Evolutionary conservation across 768 basidiomycete genomes (phyloP), one percentile per base, ranked within the genome.

Genomic region (Pseudohyphozyma bogoriensis): DNA sequence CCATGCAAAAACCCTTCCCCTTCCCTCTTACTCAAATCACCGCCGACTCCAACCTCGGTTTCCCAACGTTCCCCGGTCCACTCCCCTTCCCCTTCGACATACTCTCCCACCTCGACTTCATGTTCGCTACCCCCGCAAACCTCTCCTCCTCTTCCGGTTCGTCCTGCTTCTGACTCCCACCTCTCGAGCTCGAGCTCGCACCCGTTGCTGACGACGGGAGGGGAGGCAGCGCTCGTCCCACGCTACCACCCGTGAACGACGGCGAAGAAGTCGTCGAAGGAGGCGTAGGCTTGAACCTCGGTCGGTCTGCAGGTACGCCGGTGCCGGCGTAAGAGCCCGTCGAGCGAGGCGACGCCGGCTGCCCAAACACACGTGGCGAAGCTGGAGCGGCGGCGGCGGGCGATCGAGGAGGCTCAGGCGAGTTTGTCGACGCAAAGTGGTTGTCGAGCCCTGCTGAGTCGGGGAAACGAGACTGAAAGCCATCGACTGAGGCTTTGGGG

Each of bases 71-170:
- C 31, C 16, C 32, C 18, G 31, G 7, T 11, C 26, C 51, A 2
- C 29, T 49, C 33, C 33, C n/a, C 20, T 26, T 35, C 11, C 45
- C 33, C 35, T 47, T 58, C 47, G 53, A 42, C 54, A 58, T 63
- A 20, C 62, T 58, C 58, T 68, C 64, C 69, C 69, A 70, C 29
- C 67, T 42, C 26, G 60, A 62, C 53, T 59, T 62, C 63, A 70
- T 63, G 56, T 57, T 70, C 18, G 56, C 31, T 28, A 70, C 69
- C 4, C 69, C 69, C 15, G 59, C 58, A 46, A 68, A 70, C 20
- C 56, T 55, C 55, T 65, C 53, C 42, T 68, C 67, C 29, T 62
- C 56, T 18, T 52, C 63, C 22, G 36, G 53, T 4, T 16, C 51
- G 13, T 6, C 7, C 32, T 22, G n/a, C 16, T 28, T 13, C 40